Percentiles rank a stretch among this genome's conserved stretches.
Conservation (phyloP, 1,284 basidiomycete genomes). For the Marasmius fiardii region DNA sequence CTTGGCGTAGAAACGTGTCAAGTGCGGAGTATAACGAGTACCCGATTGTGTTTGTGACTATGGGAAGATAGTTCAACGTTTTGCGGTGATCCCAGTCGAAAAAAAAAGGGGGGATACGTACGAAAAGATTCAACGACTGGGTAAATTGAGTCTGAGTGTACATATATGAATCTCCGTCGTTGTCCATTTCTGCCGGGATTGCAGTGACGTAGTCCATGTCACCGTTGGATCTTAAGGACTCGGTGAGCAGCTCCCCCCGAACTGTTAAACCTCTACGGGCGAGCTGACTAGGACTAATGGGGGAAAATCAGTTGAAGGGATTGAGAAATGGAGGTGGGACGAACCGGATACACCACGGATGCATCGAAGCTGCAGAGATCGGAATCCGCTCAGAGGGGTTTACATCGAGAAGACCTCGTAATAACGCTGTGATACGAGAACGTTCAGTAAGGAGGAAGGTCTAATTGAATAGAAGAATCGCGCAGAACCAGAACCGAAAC, state of each 20-base stretch:
- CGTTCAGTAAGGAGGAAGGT: neutral
- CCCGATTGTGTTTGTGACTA: slow-evolving; percentile 77
- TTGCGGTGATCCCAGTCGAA: neutral
- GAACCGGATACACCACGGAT: slow-evolving; percentile 81
- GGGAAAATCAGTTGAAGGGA: neutral
- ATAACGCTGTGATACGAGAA: slow-evolving; percentile 48
- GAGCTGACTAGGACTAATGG: slow-evolving; percentile 68
- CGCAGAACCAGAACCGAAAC: slow-evolving; percentile 20
- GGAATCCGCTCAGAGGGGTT: slow-evolving; percentile 72
- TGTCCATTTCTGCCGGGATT: slow-evolving; percentile 37
- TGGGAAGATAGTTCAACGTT: neutral
- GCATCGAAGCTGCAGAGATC: slow-evolving; percentile 63
- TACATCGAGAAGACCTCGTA: slow-evolving; percentile 72
- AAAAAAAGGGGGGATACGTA: slow-evolving; percentile 25
- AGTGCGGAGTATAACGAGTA: slow-evolving; percentile 59
- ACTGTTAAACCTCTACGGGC: slow-evolving; percentile 46
- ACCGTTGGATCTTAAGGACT: slow-evolving; percentile 61
- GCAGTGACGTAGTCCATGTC: slow-evolving; percentile 70
- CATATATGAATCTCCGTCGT: slow-evolving; percentile 59
- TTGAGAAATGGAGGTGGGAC: slow-evolving; percentile 14
- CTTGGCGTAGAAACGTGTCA: slow-evolving; percentile 75
- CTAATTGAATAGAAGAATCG: neutral
- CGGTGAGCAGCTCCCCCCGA: slow-evolving; percentile 68
- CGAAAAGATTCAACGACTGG: slow-evolving; percentile 58
- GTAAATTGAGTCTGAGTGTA: slow-evolving; percentile 62